Percentiles rank a stretch among this genome's conserved stretches.
These are phyloP conservation scores for Capronia americana DNA, from an alignment of 2,329 filamentous ascomycete genomes.

Conservation along the genomic window DNA sequence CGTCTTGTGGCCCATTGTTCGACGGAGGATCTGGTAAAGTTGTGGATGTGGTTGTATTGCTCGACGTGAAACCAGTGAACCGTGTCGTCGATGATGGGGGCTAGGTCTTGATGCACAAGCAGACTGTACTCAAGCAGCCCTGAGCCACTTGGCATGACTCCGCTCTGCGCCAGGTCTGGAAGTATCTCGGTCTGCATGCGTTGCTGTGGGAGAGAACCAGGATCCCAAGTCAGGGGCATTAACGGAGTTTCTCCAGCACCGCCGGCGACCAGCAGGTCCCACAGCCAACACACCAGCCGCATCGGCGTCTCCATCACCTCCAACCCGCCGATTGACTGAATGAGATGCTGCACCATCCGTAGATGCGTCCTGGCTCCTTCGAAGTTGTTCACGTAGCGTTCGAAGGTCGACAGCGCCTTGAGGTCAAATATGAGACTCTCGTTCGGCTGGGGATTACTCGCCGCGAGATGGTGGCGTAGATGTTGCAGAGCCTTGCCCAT, in stretches of 20 bases:
- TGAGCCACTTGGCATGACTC: slow-evolving; percentile 22
- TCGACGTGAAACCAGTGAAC: slow-evolving; percentile 32
- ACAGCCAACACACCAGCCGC: slow-evolving; percentile 23
- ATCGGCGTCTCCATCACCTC: slow-evolving; percentile 17
- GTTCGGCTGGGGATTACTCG: slow-evolving; percentile 8
- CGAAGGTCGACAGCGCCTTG: slow-evolving; percentile 27
- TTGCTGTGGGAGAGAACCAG: slow-evolving; percentile 15
- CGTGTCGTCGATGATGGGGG: slow-evolving; percentile 18
- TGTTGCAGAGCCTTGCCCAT: slow-evolving; percentile 30
- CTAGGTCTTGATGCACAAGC: slow-evolving; percentile 8
- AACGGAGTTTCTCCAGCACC: slow-evolving; percentile 24
- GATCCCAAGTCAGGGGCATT: slow-evolving; percentile 28
- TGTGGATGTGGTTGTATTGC: slow-evolving; percentile 22
- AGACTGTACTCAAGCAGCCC: slow-evolving; percentile 17
- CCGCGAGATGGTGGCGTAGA: slow-evolving; percentile 26
- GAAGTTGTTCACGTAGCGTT: slow-evolving; percentile 29
- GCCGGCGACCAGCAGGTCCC: slow-evolving; percentile 26
- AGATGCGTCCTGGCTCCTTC: slow-evolving; percentile 32
- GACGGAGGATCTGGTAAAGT: slow-evolving; percentile 9
- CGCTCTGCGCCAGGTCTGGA: slow-evolving; percentile 16
- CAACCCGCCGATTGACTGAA: slow-evolving; percentile 23
- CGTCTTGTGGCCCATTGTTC: slow-evolving; percentile 23
- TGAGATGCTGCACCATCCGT: slow-evolving; percentile 30
- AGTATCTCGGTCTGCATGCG: slow-evolving; percentile 21
- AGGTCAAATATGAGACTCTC: slow-evolving; percentile 33